These are phyloP conservation scores for Zygoascus hellenicus DNA, from an alignment of 1,139 yeast genomes.

Conservation along the genomic window DNA sequence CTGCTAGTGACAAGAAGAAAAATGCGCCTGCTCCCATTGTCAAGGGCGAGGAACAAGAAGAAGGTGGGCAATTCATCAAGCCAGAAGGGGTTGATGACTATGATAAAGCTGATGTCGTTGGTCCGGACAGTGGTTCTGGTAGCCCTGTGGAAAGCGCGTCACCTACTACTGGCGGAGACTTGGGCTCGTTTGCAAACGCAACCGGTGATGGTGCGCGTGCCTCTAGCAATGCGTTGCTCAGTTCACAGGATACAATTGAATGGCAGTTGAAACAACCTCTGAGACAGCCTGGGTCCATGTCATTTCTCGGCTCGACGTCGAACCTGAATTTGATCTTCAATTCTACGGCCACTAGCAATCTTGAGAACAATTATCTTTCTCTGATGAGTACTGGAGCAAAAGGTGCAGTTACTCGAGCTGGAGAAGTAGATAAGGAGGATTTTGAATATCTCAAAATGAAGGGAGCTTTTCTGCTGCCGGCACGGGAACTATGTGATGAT, in stretches of 20 bases:
- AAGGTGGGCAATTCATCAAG: neutral
- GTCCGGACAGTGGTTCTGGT: too few species aligned
- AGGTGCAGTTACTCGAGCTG: slow-evolving; percentile 21
- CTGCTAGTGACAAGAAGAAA: neutral
- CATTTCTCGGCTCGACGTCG: slow-evolving; percentile 32
- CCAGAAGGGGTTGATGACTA: too few species aligned
- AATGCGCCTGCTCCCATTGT: neutral
- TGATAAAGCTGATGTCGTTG: too few species aligned
- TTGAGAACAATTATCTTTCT: slow-evolving; percentile 33
- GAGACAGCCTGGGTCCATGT: slow-evolving; percentile 25
- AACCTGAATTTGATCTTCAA: slow-evolving; percentile 33
- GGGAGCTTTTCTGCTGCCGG: slow-evolving; percentile 66
- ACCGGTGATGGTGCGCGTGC: too few species aligned
- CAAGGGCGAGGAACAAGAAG: slow-evolving; percentile 2
- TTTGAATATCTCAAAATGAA: slow-evolving; percentile 52
- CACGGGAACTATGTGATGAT: slow-evolving; percentile 51
- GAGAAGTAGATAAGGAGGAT: slow-evolving; percentile 55
- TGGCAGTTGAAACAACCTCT: slow-evolving; percentile 20
- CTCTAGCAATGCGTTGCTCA: neutral
- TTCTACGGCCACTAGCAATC: slow-evolving; percentile 26
- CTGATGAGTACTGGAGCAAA: slow-evolving; percentile 28
- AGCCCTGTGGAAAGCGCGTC: too few species aligned
- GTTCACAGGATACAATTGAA: slow-evolving; percentile 14
- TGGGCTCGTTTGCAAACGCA: too few species aligned
- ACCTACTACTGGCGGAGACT: too few species aligned